phyloP scores from a whole-genome alignment of 805 yeast species.

The Lipomyces japonicus region DNA sequence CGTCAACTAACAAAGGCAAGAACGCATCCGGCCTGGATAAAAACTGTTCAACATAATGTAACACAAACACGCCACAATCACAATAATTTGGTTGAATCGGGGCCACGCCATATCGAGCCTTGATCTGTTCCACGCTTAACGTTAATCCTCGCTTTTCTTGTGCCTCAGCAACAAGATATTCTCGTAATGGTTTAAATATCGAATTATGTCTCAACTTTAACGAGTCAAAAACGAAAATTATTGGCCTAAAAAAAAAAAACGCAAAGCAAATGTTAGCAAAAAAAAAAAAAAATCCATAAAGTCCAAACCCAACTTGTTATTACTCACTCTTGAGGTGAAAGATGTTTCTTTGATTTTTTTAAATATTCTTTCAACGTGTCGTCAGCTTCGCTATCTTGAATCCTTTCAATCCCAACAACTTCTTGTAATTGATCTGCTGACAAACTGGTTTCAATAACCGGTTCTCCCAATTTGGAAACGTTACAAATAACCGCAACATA shows the following conservation, averaged over 20 bases:
- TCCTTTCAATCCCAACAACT: background rate
- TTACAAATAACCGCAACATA: constrained; percentile 69
- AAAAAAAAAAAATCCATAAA: too few species aligned
- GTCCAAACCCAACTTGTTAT: background rate
- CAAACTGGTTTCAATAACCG: background rate
- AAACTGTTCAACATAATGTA: constrained; percentile 51
- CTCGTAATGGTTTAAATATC: constrained; percentile 51
- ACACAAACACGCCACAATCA: constrained; percentile 92
- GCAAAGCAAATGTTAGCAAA: background rate
- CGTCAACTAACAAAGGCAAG: constrained; percentile 24
- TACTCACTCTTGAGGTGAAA: background rate
- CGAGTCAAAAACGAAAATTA: constrained; percentile 70
- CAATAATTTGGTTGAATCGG: constrained; percentile 85
- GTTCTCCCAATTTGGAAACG: constrained; percentile 33
- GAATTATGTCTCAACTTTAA: constrained; percentile 52
- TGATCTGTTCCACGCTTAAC: constrained; percentile 47
- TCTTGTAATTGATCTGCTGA: too few species aligned
- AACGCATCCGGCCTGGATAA: constrained; percentile 33
- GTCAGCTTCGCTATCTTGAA: constrained; percentile 20
- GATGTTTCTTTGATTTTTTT: background rate
- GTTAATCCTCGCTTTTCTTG: constrained; percentile 53
- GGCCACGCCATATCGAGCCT: constrained; percentile 51
- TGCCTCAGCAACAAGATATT: constrained; percentile 65
- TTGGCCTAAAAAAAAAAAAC: constrained; percentile 30
- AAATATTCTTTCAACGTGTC: background rate